Evolutionary conservation across 2,329 filamentous ascomycete genomes (phyloP).

Genomic region (Sporothrix brasiliensis): DNA sequence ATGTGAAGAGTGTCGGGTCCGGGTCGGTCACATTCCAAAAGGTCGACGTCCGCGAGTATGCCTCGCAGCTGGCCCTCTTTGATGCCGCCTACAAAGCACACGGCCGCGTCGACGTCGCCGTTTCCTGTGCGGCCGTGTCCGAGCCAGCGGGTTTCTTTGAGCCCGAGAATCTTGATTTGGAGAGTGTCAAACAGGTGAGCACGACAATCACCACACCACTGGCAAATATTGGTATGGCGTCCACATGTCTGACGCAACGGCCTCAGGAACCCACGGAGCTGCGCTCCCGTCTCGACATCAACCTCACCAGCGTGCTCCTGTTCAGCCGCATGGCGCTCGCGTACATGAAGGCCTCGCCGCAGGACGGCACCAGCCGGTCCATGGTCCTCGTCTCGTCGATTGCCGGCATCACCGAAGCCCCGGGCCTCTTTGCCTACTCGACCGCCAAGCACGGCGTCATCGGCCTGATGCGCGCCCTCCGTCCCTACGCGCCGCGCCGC

Average conservation of each 20-base stretch:
- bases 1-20: not conserved
- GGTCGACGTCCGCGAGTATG: slow-evolving; percentile 51
- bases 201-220: not conserved
- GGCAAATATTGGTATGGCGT: not conserved
- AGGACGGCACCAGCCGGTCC: slow-evolving; percentile 35
- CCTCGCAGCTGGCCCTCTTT: slow-evolving; percentile 51
- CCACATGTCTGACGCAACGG: not conserved
- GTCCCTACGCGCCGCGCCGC: slow-evolving; percentile 41
- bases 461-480: slow-evolving; percentile 52
- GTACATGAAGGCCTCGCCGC: slow-evolving; percentile 47
- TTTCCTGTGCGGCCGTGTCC: slow-evolving; percentile 50
- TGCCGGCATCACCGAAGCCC: slow-evolving; percentile 54
- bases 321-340: slow-evolving; percentile 54
- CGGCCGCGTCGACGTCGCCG: slow-evolving; percentile 53
- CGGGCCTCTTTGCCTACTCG: slow-evolving; percentile 52
- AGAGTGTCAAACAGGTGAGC: slow-evolving; percentile 42
- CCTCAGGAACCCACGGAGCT: slow-evolving; percentile 40
- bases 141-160: slow-evolving; percentile 52
- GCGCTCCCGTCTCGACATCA: slow-evolving; percentile 50
- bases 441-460: slow-evolving; percentile 54
- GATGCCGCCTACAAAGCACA: slow-evolving; percentile 49
- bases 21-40: slow-evolving; percentile 43
- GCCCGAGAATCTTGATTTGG: slow-evolving; percentile 46
- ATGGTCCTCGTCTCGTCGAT: slow-evolving; percentile 44
- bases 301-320: slow-evolving; percentile 51